Conservation (phyloP, 116 monocot species). For the Posidonia oceanica region DNA sequence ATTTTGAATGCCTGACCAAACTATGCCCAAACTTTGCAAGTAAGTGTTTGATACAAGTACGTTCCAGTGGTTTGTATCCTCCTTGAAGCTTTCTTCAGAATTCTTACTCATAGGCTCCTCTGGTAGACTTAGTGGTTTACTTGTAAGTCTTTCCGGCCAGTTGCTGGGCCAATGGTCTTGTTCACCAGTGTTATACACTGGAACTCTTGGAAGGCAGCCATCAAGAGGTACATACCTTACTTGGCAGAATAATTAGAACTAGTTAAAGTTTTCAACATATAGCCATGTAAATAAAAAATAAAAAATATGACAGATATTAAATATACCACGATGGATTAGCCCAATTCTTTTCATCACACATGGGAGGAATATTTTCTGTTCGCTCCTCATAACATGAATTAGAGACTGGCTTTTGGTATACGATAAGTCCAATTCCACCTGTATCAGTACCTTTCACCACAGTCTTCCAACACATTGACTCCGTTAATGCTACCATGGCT, state of each 20-base stretch:
- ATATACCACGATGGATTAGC: constrained; percentile 53
- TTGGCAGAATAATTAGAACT: too few relatives aligned
- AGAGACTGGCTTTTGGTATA: constrained; percentile 83
- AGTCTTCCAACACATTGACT: constrained; percentile 78
- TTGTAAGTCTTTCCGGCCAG: constrained; percentile 67
- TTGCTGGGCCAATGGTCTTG: constrained; percentile 42
- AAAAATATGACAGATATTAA: neutral
- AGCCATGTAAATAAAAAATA: neutral
- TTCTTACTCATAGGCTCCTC: constrained; percentile 3
- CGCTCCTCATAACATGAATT: constrained; percentile 67
- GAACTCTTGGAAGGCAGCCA: constrained; percentile 43
- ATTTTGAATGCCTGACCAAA: constrained; percentile 75
- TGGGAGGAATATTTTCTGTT: constrained; percentile 35
- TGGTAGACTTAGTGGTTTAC: constrained; percentile 22
- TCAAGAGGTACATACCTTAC: constrained; percentile 67
- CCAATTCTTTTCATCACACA: constrained; percentile 29
- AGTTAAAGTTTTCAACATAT: too few relatives aligned
- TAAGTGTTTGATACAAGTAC: constrained; percentile 46
- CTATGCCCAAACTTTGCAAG: constrained; percentile 37
- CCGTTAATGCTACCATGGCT: constrained; percentile 81
- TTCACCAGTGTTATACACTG: constrained; percentile 13
- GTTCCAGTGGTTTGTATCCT: constrained; percentile 59
- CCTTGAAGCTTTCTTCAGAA: constrained; percentile 22
- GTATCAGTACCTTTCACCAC: constrained; percentile 46
- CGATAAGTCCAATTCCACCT: constrained; percentile 70